These are phyloP conservation scores for Sclerotinia spermophila DNA, from an alignment of 2,329 filamentous ascomycete genomes.

Conservation along the genomic window DNA sequence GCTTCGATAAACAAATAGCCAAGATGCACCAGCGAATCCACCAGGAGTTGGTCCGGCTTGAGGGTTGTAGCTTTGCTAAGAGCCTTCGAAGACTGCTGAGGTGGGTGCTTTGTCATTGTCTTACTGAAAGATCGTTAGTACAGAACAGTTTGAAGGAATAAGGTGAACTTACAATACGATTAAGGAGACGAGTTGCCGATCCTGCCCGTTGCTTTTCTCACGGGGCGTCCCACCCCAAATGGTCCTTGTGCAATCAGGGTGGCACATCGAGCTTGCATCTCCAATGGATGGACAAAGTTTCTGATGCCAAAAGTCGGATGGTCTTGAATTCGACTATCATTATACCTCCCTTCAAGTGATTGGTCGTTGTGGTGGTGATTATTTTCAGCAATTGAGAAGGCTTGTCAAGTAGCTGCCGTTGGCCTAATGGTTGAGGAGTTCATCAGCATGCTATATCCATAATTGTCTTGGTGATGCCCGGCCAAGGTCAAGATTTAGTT, in stretches of 20 bases:
- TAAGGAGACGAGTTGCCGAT: conserved; percentile 50
- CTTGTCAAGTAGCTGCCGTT: neutral
- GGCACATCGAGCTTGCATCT: too few species aligned
- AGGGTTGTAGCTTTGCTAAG: conserved; percentile 65
- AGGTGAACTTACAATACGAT: conserved; percentile 85
- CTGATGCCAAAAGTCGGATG: too few species aligned
- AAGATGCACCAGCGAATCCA: conserved; percentile 71
- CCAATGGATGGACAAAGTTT: too few species aligned
- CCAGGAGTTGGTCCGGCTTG: conserved; percentile 67
- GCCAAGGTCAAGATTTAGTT: neutral
- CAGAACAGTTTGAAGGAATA: conserved; percentile 15
- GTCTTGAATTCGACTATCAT: neutral
- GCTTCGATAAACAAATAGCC: neutral
- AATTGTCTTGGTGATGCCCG: neutral
- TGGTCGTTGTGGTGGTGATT: neutral
- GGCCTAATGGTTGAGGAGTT: neutral
- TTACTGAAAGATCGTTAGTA: conserved; percentile 63
- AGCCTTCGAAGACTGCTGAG: conserved; percentile 72
- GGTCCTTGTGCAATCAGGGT: too few species aligned
- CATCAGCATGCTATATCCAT: neutral
- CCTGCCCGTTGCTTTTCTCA: neutral
- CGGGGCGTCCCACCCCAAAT: neutral
- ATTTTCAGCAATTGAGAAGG: neutral
- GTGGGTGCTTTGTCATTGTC: conserved; percentile 96
- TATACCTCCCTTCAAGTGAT: neutral